Evolutionary conservation across 495 filamentous ascomycete genomes (phyloP), one percentile per base, ranked within the genome.

Genomic region (Podospora sp.): DNA sequence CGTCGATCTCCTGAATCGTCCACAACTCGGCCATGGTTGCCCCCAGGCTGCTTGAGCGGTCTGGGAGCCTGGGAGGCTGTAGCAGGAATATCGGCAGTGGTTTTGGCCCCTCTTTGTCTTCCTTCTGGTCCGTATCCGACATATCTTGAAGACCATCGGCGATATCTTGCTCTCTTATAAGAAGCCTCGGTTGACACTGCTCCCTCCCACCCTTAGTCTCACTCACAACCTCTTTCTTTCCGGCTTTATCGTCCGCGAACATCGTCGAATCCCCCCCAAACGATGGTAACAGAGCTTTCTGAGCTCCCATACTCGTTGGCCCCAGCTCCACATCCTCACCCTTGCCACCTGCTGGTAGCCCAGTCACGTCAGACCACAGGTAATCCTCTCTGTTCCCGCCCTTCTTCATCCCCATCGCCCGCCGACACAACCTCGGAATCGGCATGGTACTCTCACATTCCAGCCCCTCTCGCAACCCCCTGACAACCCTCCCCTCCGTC

Each of bases 11-110:
- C 8, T 14, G 25, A 26, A 60, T 60, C 14, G 57, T 60, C 29
- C 24, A 40, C 57, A 60, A 40, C 9, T n/a, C n/a, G n/a, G 14
- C 29, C 9, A n/a, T 6, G 22, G 26, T 40, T 6, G 9, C 14
- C 25, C 20, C 1, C 26, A 60, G n/a, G 20, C 57, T 60, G 29
- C 57, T 60, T 14, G 57, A n/a, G 8, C 57, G 57, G 12, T 60
- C 29, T 16, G 57, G 57, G 9, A n/a, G 57, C 9, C n/a, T 36
- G 24, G 57, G 57, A 1, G 8, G 21, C 52, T 55, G 52, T n/a
- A 55, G 52, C 52, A 4, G 57, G 57, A 60, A 60, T 25, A 16
- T 12, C 12, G 57, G 57, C n/a, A 14, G 21, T 25, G 55, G 26
- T 27, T 29, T 33, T 29, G 6, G 11, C 55, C 26, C 55, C 22